Percentiles rank a stretch among this genome's conserved stretches.
Evolutionary conservation across 1,139 yeast species (phyloP).

Genomic region (Suhomyces anneliseae): DNA sequence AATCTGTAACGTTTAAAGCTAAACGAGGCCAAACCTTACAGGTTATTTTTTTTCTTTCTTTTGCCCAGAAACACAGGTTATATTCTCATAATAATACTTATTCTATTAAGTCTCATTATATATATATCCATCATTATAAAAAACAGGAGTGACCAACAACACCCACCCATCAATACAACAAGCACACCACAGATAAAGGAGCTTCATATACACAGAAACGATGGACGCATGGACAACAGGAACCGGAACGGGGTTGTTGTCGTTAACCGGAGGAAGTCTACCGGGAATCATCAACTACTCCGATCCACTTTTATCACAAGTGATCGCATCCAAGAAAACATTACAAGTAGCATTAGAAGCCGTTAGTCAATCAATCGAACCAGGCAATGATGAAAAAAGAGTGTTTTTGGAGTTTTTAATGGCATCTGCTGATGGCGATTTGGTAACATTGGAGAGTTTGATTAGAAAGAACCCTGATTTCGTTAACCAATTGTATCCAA

Average conservation of each 20-base stretch:
- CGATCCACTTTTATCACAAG: constrained; percentile 43
- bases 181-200: background rate
- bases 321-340: constrained; percentile 44
- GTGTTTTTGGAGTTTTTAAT: constrained; percentile 19
- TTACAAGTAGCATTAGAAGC: constrained; percentile 8
- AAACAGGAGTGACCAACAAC: no score
- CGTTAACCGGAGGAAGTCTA: constrained; percentile 10
- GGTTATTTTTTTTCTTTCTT: background rate
- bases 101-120: no score
- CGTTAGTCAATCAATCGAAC: constrained; percentile 1
- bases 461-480: constrained; percentile 30
- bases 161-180: no score
- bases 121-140: no score
- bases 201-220: background rate
- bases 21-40: background rate
- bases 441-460: constrained; percentile 40
- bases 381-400: constrained; percentile 7
- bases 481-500: constrained; percentile 32
- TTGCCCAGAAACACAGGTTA: no score
- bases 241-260: constrained; percentile 6
- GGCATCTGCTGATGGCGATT: constrained; percentile 56
- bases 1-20: no score
- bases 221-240: constrained; percentile 21
- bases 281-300: constrained; percentile 21
- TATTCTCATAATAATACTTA: no score